A percentile compares a stretch with the other conserved stretches of the same genome.
Evolutionary conservation across 345 rosid genomes (phyloP).

Genomic region (Barbarea vulgaris): DNA sequence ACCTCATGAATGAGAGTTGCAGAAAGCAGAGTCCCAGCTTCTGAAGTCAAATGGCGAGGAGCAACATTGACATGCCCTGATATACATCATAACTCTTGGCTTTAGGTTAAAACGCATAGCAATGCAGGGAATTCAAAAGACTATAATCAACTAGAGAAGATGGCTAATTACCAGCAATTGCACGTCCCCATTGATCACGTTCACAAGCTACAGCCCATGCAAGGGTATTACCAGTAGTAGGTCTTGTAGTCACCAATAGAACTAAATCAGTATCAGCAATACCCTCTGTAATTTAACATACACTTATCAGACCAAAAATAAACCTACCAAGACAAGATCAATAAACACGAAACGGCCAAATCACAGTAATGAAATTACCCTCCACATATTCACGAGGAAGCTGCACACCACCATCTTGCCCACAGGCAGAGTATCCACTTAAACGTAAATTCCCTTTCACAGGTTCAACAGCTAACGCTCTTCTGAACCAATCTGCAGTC

Average conservation of each 20-base stretch:
- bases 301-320: conserved; percentile 6
- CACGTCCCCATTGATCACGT: conserved; percentile 99
- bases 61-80: conserved; percentile 98
- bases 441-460: conserved; percentile 93
- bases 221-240: conserved; percentile 98
- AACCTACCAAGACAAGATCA: conserved; percentile 1
- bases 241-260: conserved; percentile 95
- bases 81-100: conserved; percentile 21
- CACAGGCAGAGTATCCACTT: conserved; percentile 99
- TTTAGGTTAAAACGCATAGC: conserved; percentile 22
- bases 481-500: conserved; percentile 90
- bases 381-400: conserved; percentile 93
- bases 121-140: conserved; percentile 6
- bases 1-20: conserved; percentile 99
- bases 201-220: conserved; percentile 99
- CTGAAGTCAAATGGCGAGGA: conserved; percentile 98
- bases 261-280: conserved; percentile 91
- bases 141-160: not conserved
- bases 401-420: conserved; percentile 99
- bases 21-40: conserved; percentile 94
- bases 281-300: conserved; percentile 52
- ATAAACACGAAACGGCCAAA: not conserved
- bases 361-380: conserved; percentile 53
- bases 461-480: conserved; percentile 95
- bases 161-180: conserved; percentile 76